Evolutionary conservation across 148 eudicot species (phyloP).

Genomic region (Chenopodium suecicum): DNA sequence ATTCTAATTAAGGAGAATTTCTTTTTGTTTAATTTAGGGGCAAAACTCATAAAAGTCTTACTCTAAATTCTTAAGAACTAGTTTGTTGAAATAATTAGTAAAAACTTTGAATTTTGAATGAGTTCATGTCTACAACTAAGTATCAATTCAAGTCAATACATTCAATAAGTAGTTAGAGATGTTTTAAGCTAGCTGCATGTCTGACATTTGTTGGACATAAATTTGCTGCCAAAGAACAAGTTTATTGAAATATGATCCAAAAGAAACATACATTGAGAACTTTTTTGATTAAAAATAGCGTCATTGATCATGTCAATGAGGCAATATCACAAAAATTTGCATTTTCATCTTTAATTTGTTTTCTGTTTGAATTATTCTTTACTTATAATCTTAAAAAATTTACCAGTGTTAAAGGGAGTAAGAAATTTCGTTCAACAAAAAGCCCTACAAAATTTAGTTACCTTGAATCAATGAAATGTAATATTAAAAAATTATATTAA

Average conservation of each 20-base stretch:
- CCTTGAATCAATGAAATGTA: neutral
- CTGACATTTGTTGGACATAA: constrained; percentile 3
- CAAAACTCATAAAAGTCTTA: neutral
- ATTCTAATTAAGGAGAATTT: too few relatives aligned
- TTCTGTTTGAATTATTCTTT: neutral
- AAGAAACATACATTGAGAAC: too few relatives aligned
- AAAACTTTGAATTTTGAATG: constrained; percentile 22
- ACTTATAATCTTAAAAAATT: neutral
- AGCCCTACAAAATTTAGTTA: neutral
- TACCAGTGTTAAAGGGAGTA: too few relatives aligned
- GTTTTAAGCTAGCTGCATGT: constrained; percentile 11
- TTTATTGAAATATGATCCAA: neutral
- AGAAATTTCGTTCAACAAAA: too few relatives aligned
- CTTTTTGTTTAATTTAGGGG: neutral
- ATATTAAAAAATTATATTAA: neutral
- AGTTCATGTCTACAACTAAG: neutral
- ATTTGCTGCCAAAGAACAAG: neutral
- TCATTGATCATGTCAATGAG: neutral
- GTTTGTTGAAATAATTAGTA: neutral
- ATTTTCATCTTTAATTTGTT: neutral
- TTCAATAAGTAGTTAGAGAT: neutral
- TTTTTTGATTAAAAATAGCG: neutral
- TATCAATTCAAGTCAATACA: constrained; percentile 23
- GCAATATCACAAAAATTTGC: neutral
- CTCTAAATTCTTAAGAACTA: neutral